Evolutionary conservation across 768 basidiomycete genomes (phyloP), one percentile per base, ranked within the genome.

Genomic region (Porpolomopsis calyptriformis): DNA sequence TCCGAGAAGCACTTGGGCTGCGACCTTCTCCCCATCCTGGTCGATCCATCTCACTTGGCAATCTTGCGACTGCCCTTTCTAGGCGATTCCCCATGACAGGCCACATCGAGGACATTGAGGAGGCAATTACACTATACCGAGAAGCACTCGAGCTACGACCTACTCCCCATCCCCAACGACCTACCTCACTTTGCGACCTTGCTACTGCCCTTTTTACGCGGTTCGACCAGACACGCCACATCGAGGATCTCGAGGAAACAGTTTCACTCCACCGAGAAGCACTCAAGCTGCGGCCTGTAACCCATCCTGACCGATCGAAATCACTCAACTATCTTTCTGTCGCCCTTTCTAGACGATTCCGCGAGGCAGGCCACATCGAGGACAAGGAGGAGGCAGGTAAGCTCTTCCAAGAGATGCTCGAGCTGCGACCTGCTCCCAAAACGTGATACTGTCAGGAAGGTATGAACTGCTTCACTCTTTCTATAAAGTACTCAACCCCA

Each of bases 51-150:
- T 11, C 18, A 11, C 49, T 53, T 16, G 42, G 39, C 36, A 51
- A 44, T 23, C 55, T 57, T 35, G 55, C 46, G 2, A 16, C 6
- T 59, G 59, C 39, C 38, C 63, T 40, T 47, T 53, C 53, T 38
- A 49, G 29, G 36, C 57, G 62, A 16, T 65, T 38, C 22, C 4
- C 5, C 14, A 6, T 31, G 22, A 35, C 33, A 36, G 53, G 10
- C 44, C 46, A 35, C 19, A 10, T 2, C 4, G 33, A 51, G 4
- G 61, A 62, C 35, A n/a, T 60, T 5, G 47, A 64, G 0, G 61
- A 54, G 19, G 52, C 61, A 4, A 57, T 64, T n/a, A 49, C 54
- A 2, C 11, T 41, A 14, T 49, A 40, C 49, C 56, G 53, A 11
- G 26, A 50, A 11, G 52, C 59, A 11, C 46, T 38, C 18, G 31